Evolutionary conservation across 169 alveolate genomes (phyloP), one percentile per base, ranked within the genome.

Genomic region (Cryptosporidium ubiquitum): DNA sequence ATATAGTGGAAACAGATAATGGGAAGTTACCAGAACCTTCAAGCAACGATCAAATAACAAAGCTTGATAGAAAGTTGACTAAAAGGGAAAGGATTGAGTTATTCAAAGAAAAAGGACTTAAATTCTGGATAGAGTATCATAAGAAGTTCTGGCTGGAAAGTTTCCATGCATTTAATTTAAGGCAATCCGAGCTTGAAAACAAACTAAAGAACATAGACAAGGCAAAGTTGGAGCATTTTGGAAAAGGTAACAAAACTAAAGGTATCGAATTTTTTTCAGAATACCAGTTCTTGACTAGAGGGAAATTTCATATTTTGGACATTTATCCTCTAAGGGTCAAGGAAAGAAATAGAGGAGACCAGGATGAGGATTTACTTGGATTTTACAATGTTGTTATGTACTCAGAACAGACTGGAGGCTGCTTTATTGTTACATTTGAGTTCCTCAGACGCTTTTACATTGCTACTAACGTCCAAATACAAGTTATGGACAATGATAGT

Each of bases 401-500:
- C 20, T 79, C 89, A 10, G 89, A 79, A n/a, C 37, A n/a, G 39
- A 61, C 68, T 2, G 75, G 89, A 14, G 2, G 35, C 2, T 61
- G 73, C 16, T 58, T 44, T 26, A 52, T 44, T 60, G 89, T 64
- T 35, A 42, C 31, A 47, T 79, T 79, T 42, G 75, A 79, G 55
- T 79, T 79, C 40, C 58, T 64, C 5, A 58, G 89, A 42, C 73
- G 75, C 29, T 79, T 79, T 44, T 79, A 61, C 29, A 64, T 79
- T 40, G 89, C 89, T 20, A 42, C 89, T 16, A 61, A 58, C 7
- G 49, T 60, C 26, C 66, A 68, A 29, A 66, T 79, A n/a, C 60
- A 79, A 47, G 39, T 79, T 3, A 44, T 47, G 52, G 75, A 79
- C 7, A 39, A 40, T 7, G 85, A 18, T 20, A n/a, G 61, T 61